phyloP scores from a whole-genome alignment of 768 basidiomycete genomes.

The Boletus rubescentipes region DNA sequence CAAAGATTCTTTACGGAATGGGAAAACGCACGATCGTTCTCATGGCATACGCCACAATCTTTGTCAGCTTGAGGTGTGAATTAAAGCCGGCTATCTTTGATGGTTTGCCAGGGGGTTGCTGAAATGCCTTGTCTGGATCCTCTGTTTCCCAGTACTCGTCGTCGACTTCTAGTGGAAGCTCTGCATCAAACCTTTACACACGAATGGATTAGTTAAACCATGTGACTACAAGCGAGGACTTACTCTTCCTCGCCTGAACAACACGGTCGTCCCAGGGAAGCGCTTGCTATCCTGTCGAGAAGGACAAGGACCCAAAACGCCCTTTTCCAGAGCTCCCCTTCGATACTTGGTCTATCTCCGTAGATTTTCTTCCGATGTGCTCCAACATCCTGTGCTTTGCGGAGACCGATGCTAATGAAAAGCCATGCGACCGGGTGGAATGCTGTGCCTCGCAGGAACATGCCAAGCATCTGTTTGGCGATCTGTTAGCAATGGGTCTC shows the following conservation, averaged over 20 bases:
- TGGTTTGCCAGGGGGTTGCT: conserved; percentile 63
- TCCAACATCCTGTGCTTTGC: conserved; percentile 73
- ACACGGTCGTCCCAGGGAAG: conserved; percentile 54
- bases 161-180: conserved; percentile 80
- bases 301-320: conserved; percentile 72
- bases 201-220: conserved; percentile 4
- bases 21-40: conserved; percentile 59
- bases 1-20: background rate
- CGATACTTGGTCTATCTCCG: conserved; percentile 42
- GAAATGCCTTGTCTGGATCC: conserved; percentile 52
- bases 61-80: conserved; percentile 60
- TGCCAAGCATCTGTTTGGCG: conserved; percentile 45
- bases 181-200: conserved; percentile 72
- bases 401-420: conserved; percentile 50
- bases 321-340: conserved; percentile 76
- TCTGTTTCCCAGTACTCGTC: conserved; percentile 72
- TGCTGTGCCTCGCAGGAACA: conserved; percentile 53
- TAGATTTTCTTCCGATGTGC: conserved; percentile 69
- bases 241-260: conserved; percentile 68
- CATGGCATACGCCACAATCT: conserved; percentile 67
- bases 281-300: conserved; percentile 57
- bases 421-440: conserved; percentile 54
- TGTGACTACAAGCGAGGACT: conserved; percentile 17
- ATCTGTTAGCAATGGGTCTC: conserved; percentile 6
- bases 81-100: conserved; percentile 62